Evolutionary conservation across 2,329 filamentous ascomycete species (phyloP).

Genomic region (Sarocladium kiliense): DNA sequence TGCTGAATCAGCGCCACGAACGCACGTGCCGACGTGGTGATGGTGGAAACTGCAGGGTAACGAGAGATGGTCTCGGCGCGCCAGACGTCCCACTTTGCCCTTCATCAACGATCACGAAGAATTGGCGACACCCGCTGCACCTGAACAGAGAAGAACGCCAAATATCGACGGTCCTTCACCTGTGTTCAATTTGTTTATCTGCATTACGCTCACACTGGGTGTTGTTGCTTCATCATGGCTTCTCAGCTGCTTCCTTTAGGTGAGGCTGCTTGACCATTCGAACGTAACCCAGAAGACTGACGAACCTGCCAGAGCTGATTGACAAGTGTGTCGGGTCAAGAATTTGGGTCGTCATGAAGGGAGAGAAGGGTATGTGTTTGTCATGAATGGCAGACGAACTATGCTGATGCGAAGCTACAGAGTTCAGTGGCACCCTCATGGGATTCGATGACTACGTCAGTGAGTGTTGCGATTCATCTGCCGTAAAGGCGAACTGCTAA

Average conservation of each 20-base stretch:
- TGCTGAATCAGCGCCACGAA: slow-evolving; percentile 31
- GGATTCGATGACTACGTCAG: slow-evolving; percentile 99
- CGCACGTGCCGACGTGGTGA: slow-evolving; percentile 26
- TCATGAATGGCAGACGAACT: no score
- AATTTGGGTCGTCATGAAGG: slow-evolving; percentile 99
- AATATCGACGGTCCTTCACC: no score
- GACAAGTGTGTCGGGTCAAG: slow-evolving; percentile 97
- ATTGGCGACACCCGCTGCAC: not conserved
- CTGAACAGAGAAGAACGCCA: not conserved
- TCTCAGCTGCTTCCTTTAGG: slow-evolving; percentile 70
- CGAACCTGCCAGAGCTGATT: slow-evolving; percentile 69
- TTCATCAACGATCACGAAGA: not conserved
- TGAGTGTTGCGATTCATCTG: slow-evolving; percentile 49
- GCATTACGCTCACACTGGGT: not conserved
- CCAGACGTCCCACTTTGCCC: slow-evolving; percentile 22
- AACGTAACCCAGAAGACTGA: not conserved
- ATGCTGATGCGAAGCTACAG: slow-evolving; percentile 42
- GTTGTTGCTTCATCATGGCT: slow-evolving; percentile 45
- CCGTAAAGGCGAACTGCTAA: slow-evolving; percentile 13
- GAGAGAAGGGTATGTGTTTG: slow-evolving; percentile 89
- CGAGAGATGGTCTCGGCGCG: no score
- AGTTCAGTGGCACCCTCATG: slow-evolving; percentile 90
- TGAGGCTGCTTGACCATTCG: slow-evolving; percentile 28
- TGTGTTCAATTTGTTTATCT: no score
- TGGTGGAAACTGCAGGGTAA: slow-evolving; percentile 8